phyloP scores from a whole-genome alignment of 129 eudicot species.

The Artemisia annua region DNA sequence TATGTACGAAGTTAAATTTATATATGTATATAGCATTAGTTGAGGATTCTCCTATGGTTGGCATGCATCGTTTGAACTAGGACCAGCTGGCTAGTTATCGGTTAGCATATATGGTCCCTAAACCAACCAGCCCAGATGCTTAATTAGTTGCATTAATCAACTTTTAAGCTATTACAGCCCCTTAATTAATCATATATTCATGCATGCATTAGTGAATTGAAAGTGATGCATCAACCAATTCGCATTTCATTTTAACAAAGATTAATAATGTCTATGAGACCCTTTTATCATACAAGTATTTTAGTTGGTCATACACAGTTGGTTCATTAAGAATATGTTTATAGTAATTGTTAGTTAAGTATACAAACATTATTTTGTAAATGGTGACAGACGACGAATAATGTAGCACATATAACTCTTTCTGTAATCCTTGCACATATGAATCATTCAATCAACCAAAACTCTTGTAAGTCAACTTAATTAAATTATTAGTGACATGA shows the following conservation, averaged over 20 bases:
- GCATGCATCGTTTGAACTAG: slow-evolving; percentile 9
- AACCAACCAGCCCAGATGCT: slow-evolving; percentile 25
- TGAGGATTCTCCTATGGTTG: slow-evolving; percentile 27
- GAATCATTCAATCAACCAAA: too few relatives aligned
- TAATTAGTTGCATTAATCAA: slow-evolving; percentile 16
- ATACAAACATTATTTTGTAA: too few relatives aligned
- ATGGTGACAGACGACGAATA: too few relatives aligned
- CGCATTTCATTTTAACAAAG: neutral
- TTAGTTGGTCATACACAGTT: neutral
- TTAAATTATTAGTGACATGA: too few relatives aligned
- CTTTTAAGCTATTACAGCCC: slow-evolving; percentile 5
- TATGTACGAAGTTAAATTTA: neutral
- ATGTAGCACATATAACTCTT: too few relatives aligned
- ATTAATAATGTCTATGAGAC: neutral
- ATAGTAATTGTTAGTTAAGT: too few relatives aligned
- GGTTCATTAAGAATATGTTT: too few relatives aligned
- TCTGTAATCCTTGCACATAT: too few relatives aligned
- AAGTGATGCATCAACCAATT: slow-evolving; percentile 17
- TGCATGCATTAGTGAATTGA: slow-evolving; percentile 8
- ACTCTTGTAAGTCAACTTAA: too few relatives aligned
- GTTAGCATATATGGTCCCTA: slow-evolving; percentile 15
- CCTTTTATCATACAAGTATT: neutral
- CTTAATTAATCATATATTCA: neutral
- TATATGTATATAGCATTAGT: slow-evolving; percentile 6
- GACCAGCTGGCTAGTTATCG: slow-evolving; percentile 15